Evolutionary conservation across 2,329 filamentous ascomycete species (phyloP).

Genomic region (Blastomyces silverae): DNA sequence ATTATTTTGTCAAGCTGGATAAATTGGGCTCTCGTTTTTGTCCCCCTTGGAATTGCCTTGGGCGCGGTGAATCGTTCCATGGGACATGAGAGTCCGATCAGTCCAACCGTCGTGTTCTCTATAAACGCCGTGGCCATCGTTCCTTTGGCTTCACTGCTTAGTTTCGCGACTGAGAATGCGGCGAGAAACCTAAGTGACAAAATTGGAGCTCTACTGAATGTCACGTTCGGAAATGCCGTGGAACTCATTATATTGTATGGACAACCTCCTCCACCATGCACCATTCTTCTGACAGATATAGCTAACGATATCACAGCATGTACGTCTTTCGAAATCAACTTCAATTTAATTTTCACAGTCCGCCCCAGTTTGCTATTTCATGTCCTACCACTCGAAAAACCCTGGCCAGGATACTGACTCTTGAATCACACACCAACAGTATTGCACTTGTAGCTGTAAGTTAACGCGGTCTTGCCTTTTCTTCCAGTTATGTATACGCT

Average conservation of each 20-base stretch:
- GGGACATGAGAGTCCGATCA: slow-evolving; percentile 32
- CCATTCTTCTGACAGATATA: background rate
- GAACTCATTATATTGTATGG: slow-evolving; percentile 65
- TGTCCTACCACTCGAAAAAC: background rate
- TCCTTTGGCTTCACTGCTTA: slow-evolving; percentile 64
- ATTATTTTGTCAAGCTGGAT: slow-evolving; percentile 55
- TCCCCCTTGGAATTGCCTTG: slow-evolving; percentile 37
- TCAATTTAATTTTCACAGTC: background rate
- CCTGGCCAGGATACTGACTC: background rate
- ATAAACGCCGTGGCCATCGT: slow-evolving; percentile 71
- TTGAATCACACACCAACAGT: slow-evolving; percentile 40
- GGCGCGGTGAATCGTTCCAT: slow-evolving; percentile 29
- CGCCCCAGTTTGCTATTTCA: background rate
- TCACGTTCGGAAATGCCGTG: slow-evolving; percentile 72
- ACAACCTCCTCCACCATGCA: slow-evolving; percentile 33
- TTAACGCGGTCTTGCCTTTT: background rate
- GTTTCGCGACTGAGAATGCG: slow-evolving; percentile 68
- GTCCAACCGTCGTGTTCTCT: slow-evolving; percentile 60
- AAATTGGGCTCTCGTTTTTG: slow-evolving; percentile 40
- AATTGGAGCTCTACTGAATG: slow-evolving; percentile 64
- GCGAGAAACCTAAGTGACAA: slow-evolving; percentile 66
- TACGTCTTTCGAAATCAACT: slow-evolving; percentile 37
- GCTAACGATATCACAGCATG: slow-evolving; percentile 41
- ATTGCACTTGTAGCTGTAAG: slow-evolving; percentile 66
- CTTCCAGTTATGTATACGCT: background rate